Conservation (phyloP, 2,329 filamentous ascomycete genomes). For the Pestalotiopsis sp. region DNA sequence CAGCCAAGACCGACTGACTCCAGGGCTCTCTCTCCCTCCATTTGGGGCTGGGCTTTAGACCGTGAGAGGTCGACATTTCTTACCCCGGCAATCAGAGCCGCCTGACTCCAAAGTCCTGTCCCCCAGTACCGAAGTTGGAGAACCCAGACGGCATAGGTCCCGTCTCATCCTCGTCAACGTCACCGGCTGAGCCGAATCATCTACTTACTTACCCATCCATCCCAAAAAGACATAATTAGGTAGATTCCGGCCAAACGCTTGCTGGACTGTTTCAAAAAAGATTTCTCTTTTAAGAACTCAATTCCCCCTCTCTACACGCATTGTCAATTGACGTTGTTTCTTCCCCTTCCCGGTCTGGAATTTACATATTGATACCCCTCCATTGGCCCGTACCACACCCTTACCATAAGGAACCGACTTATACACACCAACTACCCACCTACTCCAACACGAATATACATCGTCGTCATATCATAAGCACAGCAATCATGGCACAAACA, state of each 20-base stretch:
- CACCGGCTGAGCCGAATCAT: background rate
- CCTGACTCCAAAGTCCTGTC: background rate
- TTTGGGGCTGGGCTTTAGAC: background rate
- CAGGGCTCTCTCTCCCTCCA: too few relatives aligned
- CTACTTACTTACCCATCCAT: background rate
- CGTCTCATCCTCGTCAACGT: slow-evolving; percentile 14
- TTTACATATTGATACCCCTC: slow-evolving; percentile 8
- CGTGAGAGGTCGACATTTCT: background rate
- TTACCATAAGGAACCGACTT: slow-evolving; percentile 1
- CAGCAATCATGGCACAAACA: slow-evolving; percentile 61
- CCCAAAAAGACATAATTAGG: background rate
- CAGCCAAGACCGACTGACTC: background rate
- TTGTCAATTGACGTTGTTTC: slow-evolving; percentile 2
- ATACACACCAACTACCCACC: background rate
- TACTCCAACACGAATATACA: background rate
- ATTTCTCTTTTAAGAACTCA: slow-evolving; percentile 2
- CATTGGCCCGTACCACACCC: background rate
- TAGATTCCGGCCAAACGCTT: background rate
- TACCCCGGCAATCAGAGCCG: slow-evolving; percentile 11
- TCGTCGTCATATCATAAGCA: background rate
- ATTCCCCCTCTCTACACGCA: background rate
- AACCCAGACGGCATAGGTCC: background rate
- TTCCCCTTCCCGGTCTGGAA: background rate
- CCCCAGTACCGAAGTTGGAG: slow-evolving; percentile 13
- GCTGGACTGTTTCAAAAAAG: background rate